These are phyloP conservation scores for Hypoxylon rickii DNA, from an alignment of 495 filamentous ascomycete species.

Conservation along the genomic window DNA sequence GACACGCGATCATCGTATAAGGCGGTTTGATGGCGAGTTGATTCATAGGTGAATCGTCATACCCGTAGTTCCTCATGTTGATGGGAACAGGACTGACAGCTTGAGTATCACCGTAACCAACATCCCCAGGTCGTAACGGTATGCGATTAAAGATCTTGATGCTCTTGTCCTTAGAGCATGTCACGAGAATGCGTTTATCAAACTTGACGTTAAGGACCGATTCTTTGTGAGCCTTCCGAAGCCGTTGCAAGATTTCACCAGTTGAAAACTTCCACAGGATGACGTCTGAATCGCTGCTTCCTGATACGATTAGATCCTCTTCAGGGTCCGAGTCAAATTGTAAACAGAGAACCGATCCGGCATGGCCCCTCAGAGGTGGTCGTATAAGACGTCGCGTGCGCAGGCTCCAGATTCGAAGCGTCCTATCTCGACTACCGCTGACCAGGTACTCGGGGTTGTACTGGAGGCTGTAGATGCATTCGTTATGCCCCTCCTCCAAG, in stretches of 20 bases:
- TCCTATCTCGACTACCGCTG: conserved; percentile 88
- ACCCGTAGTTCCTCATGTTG: conserved; percentile 52
- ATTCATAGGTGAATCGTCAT: conserved; percentile 49
- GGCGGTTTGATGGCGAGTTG: conserved; percentile 56
- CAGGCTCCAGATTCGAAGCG: conserved; percentile 89
- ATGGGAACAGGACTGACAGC: conserved; percentile 58
- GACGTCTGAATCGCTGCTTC: conserved; percentile 86
- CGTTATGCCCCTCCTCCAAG: conserved; percentile 80
- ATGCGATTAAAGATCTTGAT: conserved; percentile 94
- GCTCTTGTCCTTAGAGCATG: conserved; percentile 94
- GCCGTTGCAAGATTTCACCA: conserved; percentile 73
- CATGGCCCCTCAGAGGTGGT: conserved; percentile 73
- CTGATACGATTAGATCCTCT: conserved; percentile 90
- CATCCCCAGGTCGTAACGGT: conserved; percentile 66
- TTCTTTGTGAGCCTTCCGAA: conserved; percentile 78
- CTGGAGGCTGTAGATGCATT: conserved; percentile 96
- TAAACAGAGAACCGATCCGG: conserved; percentile 87
- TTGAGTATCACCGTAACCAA: conserved; percentile 58
- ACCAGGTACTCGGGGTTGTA: conserved; percentile 84
- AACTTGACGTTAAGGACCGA: conserved; percentile 96
- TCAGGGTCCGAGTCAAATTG: conserved; percentile 93
- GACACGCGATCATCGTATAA: conserved; percentile 76
- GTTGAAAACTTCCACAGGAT: conserved; percentile 95
- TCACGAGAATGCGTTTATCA: conserved; percentile 86
- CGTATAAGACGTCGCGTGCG: conserved; percentile 75